Conservation (phyloP, 257 asterid genomes). For the Gynochthodes officinalis region DNA sequence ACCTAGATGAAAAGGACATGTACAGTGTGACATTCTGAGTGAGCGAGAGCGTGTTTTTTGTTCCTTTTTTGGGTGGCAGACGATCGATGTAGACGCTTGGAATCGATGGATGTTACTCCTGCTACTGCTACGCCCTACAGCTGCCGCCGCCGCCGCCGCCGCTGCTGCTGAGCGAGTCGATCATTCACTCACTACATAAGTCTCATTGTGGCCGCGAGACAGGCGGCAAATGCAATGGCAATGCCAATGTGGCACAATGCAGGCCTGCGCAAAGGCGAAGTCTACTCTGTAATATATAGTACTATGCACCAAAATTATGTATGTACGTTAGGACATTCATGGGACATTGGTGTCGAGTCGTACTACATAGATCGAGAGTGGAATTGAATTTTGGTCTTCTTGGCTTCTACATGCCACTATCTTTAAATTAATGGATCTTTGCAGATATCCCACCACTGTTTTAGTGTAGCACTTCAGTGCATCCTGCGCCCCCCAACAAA, state of each 20-base stretch:
- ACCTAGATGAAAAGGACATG: background rate
- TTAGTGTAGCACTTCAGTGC: background rate
- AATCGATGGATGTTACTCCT: slow-evolving; percentile 2
- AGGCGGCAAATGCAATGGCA: background rate
- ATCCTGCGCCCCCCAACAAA: background rate
- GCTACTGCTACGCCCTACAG: background rate
- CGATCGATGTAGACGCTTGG: slow-evolving; percentile 23
- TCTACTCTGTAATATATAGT: background rate
- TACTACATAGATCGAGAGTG: background rate
- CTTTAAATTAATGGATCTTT: too few species aligned
- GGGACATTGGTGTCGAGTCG: background rate
- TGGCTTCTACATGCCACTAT: background rate
- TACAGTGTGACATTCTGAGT: too few species aligned
- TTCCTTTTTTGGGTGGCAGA: background rate
- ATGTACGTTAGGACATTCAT: background rate
- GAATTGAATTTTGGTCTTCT: background rate
- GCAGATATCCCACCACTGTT: slow-evolving; percentile 3
- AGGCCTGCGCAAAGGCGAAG: background rate
- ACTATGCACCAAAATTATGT: background rate
- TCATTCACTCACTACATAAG: background rate
- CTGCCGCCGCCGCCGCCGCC: background rate
- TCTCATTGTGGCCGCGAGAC: background rate
- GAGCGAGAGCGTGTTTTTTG: background rate
- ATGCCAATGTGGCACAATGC: too few species aligned
- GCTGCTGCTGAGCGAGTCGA: background rate